phyloP scores from a whole-genome alignment of 441 rosid species.

The Capsella rubella region DNA sequence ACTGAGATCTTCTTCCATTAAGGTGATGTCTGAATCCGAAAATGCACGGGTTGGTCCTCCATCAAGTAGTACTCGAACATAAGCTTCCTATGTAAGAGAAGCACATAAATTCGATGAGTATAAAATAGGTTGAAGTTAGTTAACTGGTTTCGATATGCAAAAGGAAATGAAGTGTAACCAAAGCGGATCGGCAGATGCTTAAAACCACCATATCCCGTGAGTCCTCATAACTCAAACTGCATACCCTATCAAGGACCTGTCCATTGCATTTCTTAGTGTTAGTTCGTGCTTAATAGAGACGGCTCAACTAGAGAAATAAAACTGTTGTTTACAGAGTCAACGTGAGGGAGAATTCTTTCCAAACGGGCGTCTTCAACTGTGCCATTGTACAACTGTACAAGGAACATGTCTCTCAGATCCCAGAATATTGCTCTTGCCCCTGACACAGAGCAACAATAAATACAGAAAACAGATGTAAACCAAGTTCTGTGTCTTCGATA shows the following conservation, averaged over 20 bases:
- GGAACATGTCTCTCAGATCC: slow-evolving; percentile 88
- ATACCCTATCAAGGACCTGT: slow-evolving; percentile 85
- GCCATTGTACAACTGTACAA: slow-evolving; percentile 73
- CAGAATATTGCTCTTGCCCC: slow-evolving; percentile 90
- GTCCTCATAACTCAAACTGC: slow-evolving; percentile 79
- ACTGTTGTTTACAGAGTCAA: slow-evolving; percentile 74
- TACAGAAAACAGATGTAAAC: slow-evolving; percentile 18
- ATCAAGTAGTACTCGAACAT: slow-evolving; percentile 84
- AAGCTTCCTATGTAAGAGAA: slow-evolving; percentile 70
- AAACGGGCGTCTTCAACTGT: slow-evolving; percentile 80
- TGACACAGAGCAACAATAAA: slow-evolving; percentile 40
- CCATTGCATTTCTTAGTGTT: slow-evolving; percentile 40
- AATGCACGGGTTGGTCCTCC: slow-evolving; percentile 98
- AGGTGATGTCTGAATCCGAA: slow-evolving; percentile 74
- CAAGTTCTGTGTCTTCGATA: slow-evolving; percentile 1
- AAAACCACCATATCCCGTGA: slow-evolving; percentile 85
- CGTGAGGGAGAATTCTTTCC: slow-evolving; percentile 75
- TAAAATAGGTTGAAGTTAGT: slow-evolving; percentile 9
- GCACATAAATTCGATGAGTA: slow-evolving; percentile 25
- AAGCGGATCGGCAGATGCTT: slow-evolving; percentile 75
- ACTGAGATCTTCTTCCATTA: slow-evolving; percentile 89
- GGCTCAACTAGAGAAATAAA: slow-evolving; percentile 15
- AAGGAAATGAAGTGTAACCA: slow-evolving; percentile 53
- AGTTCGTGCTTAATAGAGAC: slow-evolving; percentile 34
- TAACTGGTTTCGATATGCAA: slow-evolving; percentile 15